Conservation (phyloP, 2,329 filamentous ascomycete species). For the Aspergillus sp. region DNA sequence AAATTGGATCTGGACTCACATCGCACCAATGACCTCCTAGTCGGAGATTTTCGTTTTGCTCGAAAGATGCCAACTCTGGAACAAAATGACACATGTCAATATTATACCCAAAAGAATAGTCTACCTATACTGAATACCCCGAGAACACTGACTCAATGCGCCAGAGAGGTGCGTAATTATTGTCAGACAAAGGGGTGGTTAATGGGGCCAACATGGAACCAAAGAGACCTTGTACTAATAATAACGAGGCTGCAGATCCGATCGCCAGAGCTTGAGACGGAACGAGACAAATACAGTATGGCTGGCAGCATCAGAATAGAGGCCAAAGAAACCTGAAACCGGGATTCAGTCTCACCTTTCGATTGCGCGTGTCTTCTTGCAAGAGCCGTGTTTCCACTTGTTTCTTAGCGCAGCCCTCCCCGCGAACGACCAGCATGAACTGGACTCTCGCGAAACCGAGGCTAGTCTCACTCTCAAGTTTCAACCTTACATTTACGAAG, state of each 20-base stretch:
- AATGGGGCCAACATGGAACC: background rate
- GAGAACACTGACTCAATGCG: background rate
- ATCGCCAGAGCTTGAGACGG: conserved; percentile 15
- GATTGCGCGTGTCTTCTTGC: background rate
- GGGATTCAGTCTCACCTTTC: background rate
- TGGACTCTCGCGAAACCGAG: background rate
- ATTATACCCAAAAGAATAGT: background rate
- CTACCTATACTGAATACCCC: background rate
- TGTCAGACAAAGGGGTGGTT: background rate
- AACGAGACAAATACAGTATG: conserved; percentile 1
- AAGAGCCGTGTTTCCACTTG: conserved; percentile 15
- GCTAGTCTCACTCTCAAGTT: background rate
- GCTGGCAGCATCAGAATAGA: background rate
- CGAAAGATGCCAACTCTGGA: background rate
- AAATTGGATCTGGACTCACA: conserved; percentile 12
- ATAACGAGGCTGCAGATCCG: conserved; percentile 16
- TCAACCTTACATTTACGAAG: background rate
- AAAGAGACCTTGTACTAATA: background rate
- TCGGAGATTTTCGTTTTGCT: conserved; percentile 6
- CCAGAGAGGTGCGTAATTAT: background rate
- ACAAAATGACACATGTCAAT: background rate
- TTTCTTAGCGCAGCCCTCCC: conserved; percentile 13
- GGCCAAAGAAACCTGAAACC: background rate
- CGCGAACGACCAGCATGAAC: conserved; percentile 15
- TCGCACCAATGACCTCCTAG: conserved; percentile 7